Conservation (phyloP, 164 flowering plant species). For the Annona cherimola region DNA sequence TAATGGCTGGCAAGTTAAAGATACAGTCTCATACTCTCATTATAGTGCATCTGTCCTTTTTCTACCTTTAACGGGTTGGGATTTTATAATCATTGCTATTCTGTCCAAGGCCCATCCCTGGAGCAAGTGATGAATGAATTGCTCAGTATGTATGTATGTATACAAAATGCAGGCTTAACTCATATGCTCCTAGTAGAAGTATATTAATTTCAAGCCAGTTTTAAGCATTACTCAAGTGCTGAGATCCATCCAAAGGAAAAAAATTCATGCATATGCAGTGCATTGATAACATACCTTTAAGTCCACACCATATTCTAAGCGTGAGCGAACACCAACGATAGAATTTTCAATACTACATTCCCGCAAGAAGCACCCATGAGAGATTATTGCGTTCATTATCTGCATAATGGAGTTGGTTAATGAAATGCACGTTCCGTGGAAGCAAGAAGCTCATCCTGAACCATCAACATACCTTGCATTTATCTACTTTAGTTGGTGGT, state of each 20-base stretch:
- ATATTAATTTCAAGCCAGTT: not conserved
- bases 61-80: not conserved
- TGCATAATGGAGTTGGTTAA: constrained; percentile 26
- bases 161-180: not conserved
- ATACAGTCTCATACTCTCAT: not conserved
- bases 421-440: constrained; percentile 9
- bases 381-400: constrained; percentile 80
- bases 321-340: constrained; percentile 84
- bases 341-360: constrained; percentile 81
- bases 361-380: constrained; percentile 92
- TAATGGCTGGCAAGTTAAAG: not conserved
- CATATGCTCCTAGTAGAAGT: not conserved
- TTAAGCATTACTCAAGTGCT: not conserved
- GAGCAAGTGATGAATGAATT: not conserved
- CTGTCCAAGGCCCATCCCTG: not conserved
- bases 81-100: too few species aligned
- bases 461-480: constrained; percentile 61
- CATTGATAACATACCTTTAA: constrained; percentile 40
- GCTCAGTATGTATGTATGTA: not conserved
- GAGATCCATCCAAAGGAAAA: not conserved
- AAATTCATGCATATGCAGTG: not conserved
- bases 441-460: not conserved
- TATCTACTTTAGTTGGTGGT: constrained; percentile 89
- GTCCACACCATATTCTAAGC: constrained; percentile 78
- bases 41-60: not conserved